Percentiles rank a stretch among this genome's conserved stretches.
phyloP scores from a whole-genome alignment of 2,329 filamentous ascomycete species.

The Fusarium hostae region DNA sequence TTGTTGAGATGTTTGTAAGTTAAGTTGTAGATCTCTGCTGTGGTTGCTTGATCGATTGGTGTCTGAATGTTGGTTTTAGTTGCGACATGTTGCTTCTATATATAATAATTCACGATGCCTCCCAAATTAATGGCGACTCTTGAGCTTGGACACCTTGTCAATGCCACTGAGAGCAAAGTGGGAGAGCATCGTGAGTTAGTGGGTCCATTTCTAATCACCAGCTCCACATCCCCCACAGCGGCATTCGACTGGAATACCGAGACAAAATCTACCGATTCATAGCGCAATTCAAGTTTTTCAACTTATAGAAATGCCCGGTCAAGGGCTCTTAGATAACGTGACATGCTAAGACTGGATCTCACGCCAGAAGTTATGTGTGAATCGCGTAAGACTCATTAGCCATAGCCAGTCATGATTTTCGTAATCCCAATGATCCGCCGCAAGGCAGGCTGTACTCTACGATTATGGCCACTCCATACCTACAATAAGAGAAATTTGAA shows the following conservation, averaged over 20 bases:
- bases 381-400: too few relatives aligned
- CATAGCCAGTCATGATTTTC: too few relatives aligned
- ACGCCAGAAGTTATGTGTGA: too few relatives aligned
- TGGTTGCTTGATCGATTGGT: not conserved
- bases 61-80: accelerated
- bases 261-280: not conserved
- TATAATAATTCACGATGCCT: not conserved
- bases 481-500: too few relatives aligned
- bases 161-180: not conserved
- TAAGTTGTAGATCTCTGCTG: too few relatives aligned
- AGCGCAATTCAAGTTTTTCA: not conserved
- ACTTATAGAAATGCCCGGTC: not conserved
- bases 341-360: too few relatives aligned
- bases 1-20: not conserved
- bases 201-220: not conserved
- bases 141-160: too few relatives aligned
- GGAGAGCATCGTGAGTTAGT: not conserved
- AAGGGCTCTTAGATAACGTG: too few relatives aligned
- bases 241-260: not conserved
- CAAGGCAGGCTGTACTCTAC: too few relatives aligned
- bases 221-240: not conserved
- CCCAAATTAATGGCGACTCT: accelerated
- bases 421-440: too few relatives aligned
- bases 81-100: not conserved
- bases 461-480: too few relatives aligned